Conservation (phyloP, 345 rosid species). For the Citrus hindsii region DNA sequence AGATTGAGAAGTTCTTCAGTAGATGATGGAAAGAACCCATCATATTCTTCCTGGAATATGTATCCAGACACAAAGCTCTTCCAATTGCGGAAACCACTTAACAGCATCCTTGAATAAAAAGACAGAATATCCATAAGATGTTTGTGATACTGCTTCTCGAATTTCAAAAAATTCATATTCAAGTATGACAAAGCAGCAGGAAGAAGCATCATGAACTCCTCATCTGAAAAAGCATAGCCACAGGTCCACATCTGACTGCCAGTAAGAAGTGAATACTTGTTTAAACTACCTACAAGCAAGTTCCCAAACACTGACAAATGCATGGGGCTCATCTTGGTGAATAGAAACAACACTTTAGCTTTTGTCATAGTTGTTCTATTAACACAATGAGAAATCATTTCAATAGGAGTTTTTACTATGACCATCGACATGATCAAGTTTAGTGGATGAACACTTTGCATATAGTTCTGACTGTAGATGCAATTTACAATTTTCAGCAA, state of each 20-base stretch:
- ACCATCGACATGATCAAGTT: constrained; percentile 47
- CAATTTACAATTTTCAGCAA: constrained; percentile 59
- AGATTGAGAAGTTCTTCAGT: constrained; percentile 47
- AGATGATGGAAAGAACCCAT: constrained; percentile 40
- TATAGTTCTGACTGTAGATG: constrained; percentile 33
- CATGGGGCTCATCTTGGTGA: constrained; percentile 69
- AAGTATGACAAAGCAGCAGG: constrained; percentile 66
- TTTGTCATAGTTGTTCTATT: constrained; percentile 39
- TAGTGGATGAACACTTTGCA: constrained; percentile 53
- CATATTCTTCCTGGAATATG: constrained; percentile 59
- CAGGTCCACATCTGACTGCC: constrained; percentile 14
- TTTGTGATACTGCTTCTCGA: constrained; percentile 36
- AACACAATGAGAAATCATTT: constrained; percentile 60
- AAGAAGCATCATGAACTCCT: constrained; percentile 60
- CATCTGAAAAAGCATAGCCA: constrained; percentile 42
- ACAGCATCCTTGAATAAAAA: constrained; percentile 51
- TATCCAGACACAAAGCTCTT: constrained; percentile 49
- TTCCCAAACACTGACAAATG: constrained; percentile 69
- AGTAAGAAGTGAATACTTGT: constrained; percentile 12
- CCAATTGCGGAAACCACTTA: constrained; percentile 59
- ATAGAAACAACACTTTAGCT: constrained; percentile 61
- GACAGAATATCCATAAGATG: constrained; percentile 42
- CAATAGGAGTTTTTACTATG: constrained; percentile 52
- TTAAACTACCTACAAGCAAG: constrained; percentile 34
- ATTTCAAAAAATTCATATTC: constrained; percentile 38